Evolutionary conservation across 2,329 filamentous ascomycete species (phyloP).

Genomic region (Rasamsonia emersonii): DNA sequence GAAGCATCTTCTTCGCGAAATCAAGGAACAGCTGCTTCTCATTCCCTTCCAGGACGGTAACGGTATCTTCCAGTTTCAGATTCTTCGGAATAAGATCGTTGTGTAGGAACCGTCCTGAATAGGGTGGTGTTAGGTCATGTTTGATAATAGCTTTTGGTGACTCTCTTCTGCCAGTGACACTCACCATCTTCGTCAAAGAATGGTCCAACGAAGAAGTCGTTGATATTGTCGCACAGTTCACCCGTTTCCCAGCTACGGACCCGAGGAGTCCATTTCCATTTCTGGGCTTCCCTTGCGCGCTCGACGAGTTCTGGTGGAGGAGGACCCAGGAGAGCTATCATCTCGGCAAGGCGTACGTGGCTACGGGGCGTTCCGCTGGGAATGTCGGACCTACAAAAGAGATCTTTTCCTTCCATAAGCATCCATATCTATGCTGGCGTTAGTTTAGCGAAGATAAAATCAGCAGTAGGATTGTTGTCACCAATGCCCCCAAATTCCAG

Average conservation of each 20-base stretch:
- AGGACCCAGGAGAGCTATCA: slow-evolving; percentile 31
- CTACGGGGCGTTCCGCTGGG: neutral
- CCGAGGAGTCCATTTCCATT: slow-evolving; percentile 9
- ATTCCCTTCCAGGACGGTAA: slow-evolving; percentile 13
- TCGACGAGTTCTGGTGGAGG: slow-evolving; percentile 24
- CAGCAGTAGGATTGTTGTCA: slow-evolving; percentile 15
- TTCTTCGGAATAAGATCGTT: slow-evolving; percentile 3
- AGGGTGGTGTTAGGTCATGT: too few species aligned
- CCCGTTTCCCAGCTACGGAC: neutral
- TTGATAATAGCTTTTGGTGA: too few species aligned
- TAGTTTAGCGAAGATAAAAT: neutral
- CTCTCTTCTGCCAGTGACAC: too few species aligned
- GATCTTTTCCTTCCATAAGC: neutral
- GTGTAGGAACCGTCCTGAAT: neutral
- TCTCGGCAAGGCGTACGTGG: slow-evolving; percentile 33
- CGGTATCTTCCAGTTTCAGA: slow-evolving; percentile 10
- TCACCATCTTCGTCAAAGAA: slow-evolving; percentile 30
- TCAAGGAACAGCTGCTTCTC: slow-evolving; percentile 14
- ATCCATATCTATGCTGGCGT: neutral
- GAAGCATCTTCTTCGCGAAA: slow-evolving; percentile 18
- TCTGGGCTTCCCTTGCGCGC: slow-evolving; percentile 13
- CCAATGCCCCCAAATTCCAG: slow-evolving; percentile 39
- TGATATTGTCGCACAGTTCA: slow-evolving; percentile 4
- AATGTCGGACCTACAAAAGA: neutral
- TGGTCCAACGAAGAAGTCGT: slow-evolving; percentile 7